Evolutionary conservation across 2,329 filamentous ascomycete genomes (phyloP), one percentile per base, ranked within the genome.

Genomic region (Microsporum canis): DNA sequence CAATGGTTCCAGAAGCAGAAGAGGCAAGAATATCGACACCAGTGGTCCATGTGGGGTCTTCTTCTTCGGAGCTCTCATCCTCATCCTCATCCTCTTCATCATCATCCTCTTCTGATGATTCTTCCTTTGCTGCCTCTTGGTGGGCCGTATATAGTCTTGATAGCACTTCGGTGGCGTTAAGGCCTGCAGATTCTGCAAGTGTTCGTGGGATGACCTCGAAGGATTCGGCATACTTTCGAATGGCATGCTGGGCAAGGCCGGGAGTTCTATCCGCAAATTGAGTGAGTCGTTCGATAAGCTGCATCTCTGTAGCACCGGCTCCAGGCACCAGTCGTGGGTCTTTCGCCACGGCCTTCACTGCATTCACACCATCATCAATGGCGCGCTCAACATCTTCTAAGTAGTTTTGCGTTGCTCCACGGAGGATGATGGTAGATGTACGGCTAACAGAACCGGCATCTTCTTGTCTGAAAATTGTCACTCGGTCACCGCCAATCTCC

Each of bases 381-480:
- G 94, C 94, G 65, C 94, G 87, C 81, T 99, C 94, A 39, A 99
- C 84, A 69, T 99, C 94, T 71, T 99, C 94, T 29, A 99, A 85
- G 75, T 97, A 90, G 79, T 99, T 99, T 77, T 97, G 92, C 3
- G 94, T 99, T 23, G 94, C 94, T 57, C 95, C 94, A 66, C 94
- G 86, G 63, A 99, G 85, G 59, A 99, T 91, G 57, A 99, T 83
- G 5, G 94, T 99, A 23, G 95, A 89, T 58, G 94, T 99, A 70
- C 91, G 85, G 58, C 95, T 97, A 60, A 86, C 83, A 69, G 96
- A 90, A 71, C 90, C 86, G 61, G 70, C 66, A 31, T 77, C 76
- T 75, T 99, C 94, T 81, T 99, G 94, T 70, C 95, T 84, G 84
- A 99, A 99, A 62, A 99, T 92, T 47, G 94, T 99, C 62, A 99